Percentiles rank a stretch among this genome's conserved stretches.
Evolutionary conservation across 306 rosid species (phyloP).

Genomic region (Glycyrrhiza uralensis): DNA sequence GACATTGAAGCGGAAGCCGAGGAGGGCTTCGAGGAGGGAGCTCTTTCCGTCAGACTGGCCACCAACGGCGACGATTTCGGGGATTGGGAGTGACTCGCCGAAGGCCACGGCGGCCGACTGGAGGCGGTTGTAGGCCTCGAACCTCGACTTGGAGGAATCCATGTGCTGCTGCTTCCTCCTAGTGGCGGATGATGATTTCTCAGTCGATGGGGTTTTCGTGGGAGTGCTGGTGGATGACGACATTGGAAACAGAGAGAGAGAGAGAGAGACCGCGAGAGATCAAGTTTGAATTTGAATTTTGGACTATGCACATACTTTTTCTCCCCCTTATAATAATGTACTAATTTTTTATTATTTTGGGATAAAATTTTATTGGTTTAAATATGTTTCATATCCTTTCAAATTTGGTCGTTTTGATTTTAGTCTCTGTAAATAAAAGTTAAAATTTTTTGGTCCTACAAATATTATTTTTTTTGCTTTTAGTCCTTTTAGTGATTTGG

Average conservation of each 20-base stretch:
- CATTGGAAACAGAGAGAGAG: not conserved
- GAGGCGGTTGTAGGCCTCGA: constrained; percentile 92
- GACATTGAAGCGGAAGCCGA: constrained; percentile 89
- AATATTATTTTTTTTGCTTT: no score
- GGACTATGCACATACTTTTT: no score
- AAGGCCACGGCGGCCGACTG: constrained; percentile 91
- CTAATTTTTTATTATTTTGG: no score
- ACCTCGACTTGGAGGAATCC: constrained; percentile 43
- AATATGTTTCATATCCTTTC: no score
- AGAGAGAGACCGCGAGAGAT: not conserved
- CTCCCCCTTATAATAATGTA: no score
- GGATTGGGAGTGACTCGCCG: constrained; percentile 89
- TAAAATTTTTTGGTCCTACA: no score
- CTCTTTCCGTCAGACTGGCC: constrained; percentile 95
- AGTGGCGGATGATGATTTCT: no score
- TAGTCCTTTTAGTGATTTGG: no score
- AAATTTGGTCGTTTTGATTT: no score
- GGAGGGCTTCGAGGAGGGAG: constrained; percentile 85
- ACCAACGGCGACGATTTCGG: constrained; percentile 86
- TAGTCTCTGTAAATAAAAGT: no score
- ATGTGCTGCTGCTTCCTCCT: no score
- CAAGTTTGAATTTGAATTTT: not conserved
- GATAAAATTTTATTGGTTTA: no score
- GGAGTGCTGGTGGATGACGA: constrained; percentile 37
- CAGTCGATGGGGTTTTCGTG: constrained; percentile 51